Base-by-base conservation (phyloP, 768 basidiomycete species). In the Pholiota microspora region DNA sequence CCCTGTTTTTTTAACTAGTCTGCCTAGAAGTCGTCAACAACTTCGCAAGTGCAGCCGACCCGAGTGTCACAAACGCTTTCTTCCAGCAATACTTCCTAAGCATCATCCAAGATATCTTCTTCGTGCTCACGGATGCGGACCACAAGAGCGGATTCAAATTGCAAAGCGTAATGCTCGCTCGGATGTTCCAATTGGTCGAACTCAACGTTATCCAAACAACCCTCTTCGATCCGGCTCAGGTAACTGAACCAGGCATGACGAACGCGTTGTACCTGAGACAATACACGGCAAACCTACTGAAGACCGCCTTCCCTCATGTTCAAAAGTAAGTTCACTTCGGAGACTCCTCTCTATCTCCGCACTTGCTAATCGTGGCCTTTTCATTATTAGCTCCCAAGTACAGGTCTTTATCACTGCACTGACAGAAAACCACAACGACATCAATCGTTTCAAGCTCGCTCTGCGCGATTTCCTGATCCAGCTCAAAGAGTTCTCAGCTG, bases 81-180 rank as follows among this genome's bases (percentile, higher is more conserved):
- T 98, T 96, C 88, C 90, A 93, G 69, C 89, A 91, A 69, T 98
- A 94, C 73, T 94, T 90, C 78, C 80, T 98, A 45, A 90, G 86
- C 66, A 86, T 98, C 64, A 77, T 97, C 31, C 94, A 95, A 62
- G 97, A 98, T 69, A 92, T 92, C 35, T 94, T 99, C 83, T 98
- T 92, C 62, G 96, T 98, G 36, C 79, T 99, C 42, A 98, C 95
- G 27, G 96, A 99, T 68, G 86, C 95, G 4, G 96, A 98, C 71
- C 96, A 99, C 79, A 98, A 98, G 84, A 94, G 92, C 64, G 95
- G 96, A 24, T 97, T 98, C 80, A 98, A 97, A 72, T 79, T 94
- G 56, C 95, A 98, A 72, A 91, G 89, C 62, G 75, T 92, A 62
- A 79, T 98, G n/a, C 85, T 99, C 42, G 90, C 93, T 15, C 84